These are phyloP conservation scores for Stramenopiles sp. DNA, from an alignment of 352 stramenopile genomes.

Conservation along the genomic window DNA sequence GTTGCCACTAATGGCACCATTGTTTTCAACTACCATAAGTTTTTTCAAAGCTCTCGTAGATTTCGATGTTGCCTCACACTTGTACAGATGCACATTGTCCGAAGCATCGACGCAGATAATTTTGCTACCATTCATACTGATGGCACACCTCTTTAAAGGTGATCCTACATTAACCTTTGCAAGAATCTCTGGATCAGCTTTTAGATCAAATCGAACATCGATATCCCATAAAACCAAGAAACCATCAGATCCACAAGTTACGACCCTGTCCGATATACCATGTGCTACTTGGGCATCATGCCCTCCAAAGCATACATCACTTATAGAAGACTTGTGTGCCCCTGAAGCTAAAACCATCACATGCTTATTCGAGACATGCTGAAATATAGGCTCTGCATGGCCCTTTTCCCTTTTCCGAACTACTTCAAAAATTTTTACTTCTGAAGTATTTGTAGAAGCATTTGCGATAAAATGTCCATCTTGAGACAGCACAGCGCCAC, in stretches of 20 bases:
- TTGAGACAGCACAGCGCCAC: not conserved
- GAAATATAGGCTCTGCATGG: not conserved
- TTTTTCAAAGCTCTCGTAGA: not conserved
- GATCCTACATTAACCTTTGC: not conserved
- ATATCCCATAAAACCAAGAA: not conserved
- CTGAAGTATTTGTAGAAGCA: not conserved
- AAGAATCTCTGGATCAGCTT: not conserved
- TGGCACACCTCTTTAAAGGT: not conserved
- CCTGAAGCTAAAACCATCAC: not conserved
- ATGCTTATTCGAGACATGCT: not conserved
- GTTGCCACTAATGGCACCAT: not conserved
- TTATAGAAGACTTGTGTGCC: not conserved
- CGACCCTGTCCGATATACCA: not conserved
- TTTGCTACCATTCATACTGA: not conserved
- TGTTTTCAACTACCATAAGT: not conserved
- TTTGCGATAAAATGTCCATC: not conserved
- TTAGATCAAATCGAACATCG: not conserved
- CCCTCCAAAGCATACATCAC: not conserved
- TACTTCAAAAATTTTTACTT: not conserved
- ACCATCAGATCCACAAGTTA: not conserved
- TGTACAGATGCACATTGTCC: not conserved
- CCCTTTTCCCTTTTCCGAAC: not conserved
- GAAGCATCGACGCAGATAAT: not conserved
- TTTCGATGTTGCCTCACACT: not conserved
- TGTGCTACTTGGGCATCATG: not conserved